A percentile compares a stretch with the other conserved stretches of the same genome.
These are phyloP conservation scores for Avena atlantica DNA, from an alignment of 176 grass and related monocot species.

Conservation along the genomic window DNA sequence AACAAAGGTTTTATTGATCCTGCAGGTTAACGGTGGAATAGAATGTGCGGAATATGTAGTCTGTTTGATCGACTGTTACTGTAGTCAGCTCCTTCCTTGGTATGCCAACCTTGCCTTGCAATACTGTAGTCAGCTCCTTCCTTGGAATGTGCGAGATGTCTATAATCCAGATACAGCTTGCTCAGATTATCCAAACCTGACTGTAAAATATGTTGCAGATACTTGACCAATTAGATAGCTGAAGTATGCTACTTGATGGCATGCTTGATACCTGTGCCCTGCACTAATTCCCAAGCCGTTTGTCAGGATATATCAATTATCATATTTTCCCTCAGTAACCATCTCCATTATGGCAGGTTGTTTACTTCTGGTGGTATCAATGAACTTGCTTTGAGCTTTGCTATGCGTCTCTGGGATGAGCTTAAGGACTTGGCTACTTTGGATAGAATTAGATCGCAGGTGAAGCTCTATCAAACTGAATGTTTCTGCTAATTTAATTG, in stretches of 20 bases:
- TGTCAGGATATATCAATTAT: constrained; percentile 13
- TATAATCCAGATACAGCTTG: constrained; percentile 19
- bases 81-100: constrained; percentile 72
- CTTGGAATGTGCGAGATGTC: constrained; percentile 59
- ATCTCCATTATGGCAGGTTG: constrained; percentile 57
- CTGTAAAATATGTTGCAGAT: constrained; percentile 37
- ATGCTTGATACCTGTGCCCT: constrained; percentile 3
- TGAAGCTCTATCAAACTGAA: constrained; percentile 38
- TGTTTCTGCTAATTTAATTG: constrained; percentile 32
- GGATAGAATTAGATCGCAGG: constrained; percentile 55
- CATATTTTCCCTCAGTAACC: constrained; percentile 35
- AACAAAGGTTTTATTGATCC: constrained; percentile 34
- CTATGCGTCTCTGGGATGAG: constrained; percentile 70
- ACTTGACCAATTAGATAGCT: constrained; percentile 34
- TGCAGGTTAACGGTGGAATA: constrained; percentile 60
- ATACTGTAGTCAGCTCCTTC: constrained; percentile 77
- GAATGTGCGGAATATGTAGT: constrained; percentile 48
- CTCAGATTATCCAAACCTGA: constrained; percentile 37
- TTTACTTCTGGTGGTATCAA: constrained; percentile 53
- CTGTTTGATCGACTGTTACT: constrained; percentile 80
- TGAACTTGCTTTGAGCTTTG: constrained; percentile 67
- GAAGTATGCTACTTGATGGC: constrained; percentile 9
- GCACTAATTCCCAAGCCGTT: constrained; percentile 31
- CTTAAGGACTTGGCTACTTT: constrained; percentile 55
- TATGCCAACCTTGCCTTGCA: constrained; percentile 57